Evolutionary conservation across 2,329 filamentous ascomycete species (phyloP).

Genomic region (Neonectria sp.): DNA sequence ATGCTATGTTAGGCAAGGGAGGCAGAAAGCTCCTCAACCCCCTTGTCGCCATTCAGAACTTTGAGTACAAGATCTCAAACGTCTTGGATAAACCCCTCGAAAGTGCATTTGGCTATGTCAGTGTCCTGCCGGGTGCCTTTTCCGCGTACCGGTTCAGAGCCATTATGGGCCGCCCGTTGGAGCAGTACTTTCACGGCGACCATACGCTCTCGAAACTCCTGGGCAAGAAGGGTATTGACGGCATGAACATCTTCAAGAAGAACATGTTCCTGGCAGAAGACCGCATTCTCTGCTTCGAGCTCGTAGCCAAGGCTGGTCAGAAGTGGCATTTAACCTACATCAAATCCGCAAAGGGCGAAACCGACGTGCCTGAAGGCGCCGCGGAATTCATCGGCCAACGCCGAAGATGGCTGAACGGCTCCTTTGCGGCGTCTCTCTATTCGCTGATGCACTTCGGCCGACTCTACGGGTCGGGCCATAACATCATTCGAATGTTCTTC

Average conservation of each 20-base stretch:
- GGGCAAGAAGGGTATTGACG: slow-evolving; percentile 20
- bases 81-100: slow-evolving; percentile 14
- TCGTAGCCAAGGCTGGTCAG: slow-evolving; percentile 11
- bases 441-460: slow-evolving; percentile 5
- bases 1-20: slow-evolving; percentile 8
- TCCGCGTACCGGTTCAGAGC: slow-evolving; percentile 16
- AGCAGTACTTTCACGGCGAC: slow-evolving; percentile 19
- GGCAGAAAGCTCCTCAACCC: slow-evolving; percentile 13
- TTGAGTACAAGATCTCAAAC: slow-evolving; percentile 19
- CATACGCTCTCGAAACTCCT: slow-evolving; percentile 17
- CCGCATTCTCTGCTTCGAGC: slow-evolving; percentile 13
- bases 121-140: slow-evolving; percentile 13
- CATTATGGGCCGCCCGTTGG: slow-evolving; percentile 11
- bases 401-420: slow-evolving; percentile 19
- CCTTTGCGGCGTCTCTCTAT: slow-evolving; percentile 18
- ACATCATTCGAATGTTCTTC: not conserved
- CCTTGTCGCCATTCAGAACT: slow-evolving; percentile 16
- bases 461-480: slow-evolving; percentile 6
- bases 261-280: slow-evolving; percentile 22
- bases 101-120: slow-evolving; percentile 15
- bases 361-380: slow-evolving; percentile 4
- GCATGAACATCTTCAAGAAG: slow-evolving; percentile 20
- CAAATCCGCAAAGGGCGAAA: slow-evolving; percentile 18
- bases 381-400: slow-evolving; percentile 16
- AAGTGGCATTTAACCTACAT: slow-evolving; percentile 17